phyloP scores from a whole-genome alignment of 2,329 filamentous ascomycete species.

The Fusarium temperatum region DNA sequence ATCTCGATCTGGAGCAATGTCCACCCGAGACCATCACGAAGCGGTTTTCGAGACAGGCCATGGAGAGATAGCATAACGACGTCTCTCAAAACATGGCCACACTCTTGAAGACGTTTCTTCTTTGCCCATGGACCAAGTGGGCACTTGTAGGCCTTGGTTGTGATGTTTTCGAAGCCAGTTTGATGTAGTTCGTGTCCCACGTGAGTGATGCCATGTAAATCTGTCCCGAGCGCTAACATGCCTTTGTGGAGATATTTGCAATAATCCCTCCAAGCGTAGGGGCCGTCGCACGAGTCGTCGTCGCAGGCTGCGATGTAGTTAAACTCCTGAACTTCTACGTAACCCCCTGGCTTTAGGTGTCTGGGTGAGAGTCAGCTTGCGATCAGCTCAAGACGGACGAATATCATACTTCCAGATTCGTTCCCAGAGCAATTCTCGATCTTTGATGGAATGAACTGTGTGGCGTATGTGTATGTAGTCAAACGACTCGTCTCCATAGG shows the following conservation, averaged over 20 bases:
- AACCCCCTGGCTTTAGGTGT: constrained; percentile 62
- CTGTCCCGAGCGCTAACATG: constrained; percentile 52
- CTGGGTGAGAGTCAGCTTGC: constrained; percentile 40
- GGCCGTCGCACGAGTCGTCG: constrained; percentile 54
- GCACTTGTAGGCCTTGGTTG: constrained; percentile 55
- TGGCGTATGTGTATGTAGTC: constrained; percentile 62
- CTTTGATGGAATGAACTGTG: constrained; percentile 55
- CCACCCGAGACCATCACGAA: constrained; percentile 53
- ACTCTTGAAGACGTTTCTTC: constrained; percentile 53
- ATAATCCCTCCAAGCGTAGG: constrained; percentile 60
- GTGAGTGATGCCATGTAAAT: constrained; percentile 52
- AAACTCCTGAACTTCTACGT: constrained; percentile 60
- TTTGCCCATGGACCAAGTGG: constrained; percentile 61
- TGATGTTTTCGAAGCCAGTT: constrained; percentile 55
- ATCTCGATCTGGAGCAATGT: constrained; percentile 54
- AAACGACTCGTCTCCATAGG: constrained; percentile 55
- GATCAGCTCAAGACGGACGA: background rate
- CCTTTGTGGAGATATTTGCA: constrained; percentile 52
- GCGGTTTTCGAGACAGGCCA: constrained; percentile 50
- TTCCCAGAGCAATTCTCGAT: constrained; percentile 53
- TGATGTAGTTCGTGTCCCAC: constrained; percentile 49
- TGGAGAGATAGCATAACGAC: constrained; percentile 53
- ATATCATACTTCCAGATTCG: constrained; percentile 53
- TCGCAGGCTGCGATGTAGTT: constrained; percentile 54
- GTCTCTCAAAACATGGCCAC: constrained; percentile 57